Evolutionary conservation across 495 filamentous ascomycete species (phyloP).

Genomic region (Chaetomium fimeti): DNA sequence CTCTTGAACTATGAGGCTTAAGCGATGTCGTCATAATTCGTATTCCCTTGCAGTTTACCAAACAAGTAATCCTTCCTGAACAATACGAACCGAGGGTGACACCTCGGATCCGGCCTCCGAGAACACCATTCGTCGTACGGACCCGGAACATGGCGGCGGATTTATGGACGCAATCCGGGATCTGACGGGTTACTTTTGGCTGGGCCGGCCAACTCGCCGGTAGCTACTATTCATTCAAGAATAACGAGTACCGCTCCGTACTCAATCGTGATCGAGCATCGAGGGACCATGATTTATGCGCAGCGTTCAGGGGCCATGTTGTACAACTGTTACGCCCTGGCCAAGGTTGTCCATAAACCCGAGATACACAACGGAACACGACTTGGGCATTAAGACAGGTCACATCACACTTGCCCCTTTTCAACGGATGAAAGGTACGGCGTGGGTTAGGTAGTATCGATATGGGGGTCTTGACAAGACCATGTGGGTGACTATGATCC

Average conservation of each 20-base stretch:
- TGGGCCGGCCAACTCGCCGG: neutral
- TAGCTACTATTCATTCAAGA: neutral
- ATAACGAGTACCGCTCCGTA: neutral
- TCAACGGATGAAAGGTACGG: too few relatives aligned
- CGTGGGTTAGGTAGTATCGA: too few relatives aligned
- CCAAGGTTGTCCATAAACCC: too few relatives aligned
- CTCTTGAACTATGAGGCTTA: neutral
- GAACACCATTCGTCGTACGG: neutral
- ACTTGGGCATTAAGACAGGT: too few relatives aligned
- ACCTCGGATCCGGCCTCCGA: neutral
- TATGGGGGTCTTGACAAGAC: too few relatives aligned
- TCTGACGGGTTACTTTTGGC: neutral
- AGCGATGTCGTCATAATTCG: neutral
- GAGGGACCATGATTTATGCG: neutral
- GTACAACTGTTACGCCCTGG: too few relatives aligned
- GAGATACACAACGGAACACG: too few relatives aligned
- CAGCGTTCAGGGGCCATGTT: neutral
- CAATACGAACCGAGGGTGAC: neutral
- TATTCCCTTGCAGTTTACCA: neutral
- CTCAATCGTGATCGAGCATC: neutral
- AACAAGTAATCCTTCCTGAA: neutral
- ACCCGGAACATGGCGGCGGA: neutral
- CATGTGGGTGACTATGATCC: too few relatives aligned
- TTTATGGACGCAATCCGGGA: slow-evolving; percentile 5
- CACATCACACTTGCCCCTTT: too few relatives aligned